phyloP scores from a whole-genome alignment of 1,139 yeast species.

The Saccharomyces uvarum region DNA sequence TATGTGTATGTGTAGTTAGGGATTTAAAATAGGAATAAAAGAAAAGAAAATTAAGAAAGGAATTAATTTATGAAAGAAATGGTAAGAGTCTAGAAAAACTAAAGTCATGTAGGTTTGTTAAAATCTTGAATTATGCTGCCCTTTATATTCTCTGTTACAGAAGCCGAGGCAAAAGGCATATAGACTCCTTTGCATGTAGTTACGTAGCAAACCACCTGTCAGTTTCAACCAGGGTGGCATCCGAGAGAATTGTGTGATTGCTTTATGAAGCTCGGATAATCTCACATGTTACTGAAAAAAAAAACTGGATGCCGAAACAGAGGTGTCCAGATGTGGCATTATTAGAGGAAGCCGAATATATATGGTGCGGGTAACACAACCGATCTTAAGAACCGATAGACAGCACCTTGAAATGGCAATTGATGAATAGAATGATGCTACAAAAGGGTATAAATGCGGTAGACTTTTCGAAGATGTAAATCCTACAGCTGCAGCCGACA shows the following conservation, averaged over 20 bases:
- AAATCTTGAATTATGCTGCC: neutral
- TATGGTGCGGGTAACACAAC: neutral
- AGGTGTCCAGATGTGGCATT: neutral
- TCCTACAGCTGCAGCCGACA: neutral
- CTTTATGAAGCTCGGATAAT: neutral
- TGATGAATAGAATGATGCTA: neutral
- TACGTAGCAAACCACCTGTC: constrained; percentile 1
- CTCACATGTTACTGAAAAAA: neutral
- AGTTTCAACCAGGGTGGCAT: neutral
- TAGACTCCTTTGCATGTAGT: neutral
- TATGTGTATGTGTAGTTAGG: constrained; percentile 2
- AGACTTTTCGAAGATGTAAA: neutral
- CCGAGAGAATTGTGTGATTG: constrained; percentile 1
- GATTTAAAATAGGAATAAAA: neutral
- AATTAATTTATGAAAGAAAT: neutral
- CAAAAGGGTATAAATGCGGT: neutral
- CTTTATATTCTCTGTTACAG: neutral
- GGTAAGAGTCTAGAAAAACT: neutral
- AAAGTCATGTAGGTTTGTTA: neutral
- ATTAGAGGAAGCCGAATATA: neutral
- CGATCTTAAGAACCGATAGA: neutral
- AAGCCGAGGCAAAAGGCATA: neutral
- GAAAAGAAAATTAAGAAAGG: neutral
- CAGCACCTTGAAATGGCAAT: neutral
- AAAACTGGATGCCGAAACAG: neutral